Evolutionary conservation across 192 early-diverging fungal species (phyloP), one percentile per base, ranked within the genome.

Genomic region (Jimgerdemannia flammicorona): DNA sequence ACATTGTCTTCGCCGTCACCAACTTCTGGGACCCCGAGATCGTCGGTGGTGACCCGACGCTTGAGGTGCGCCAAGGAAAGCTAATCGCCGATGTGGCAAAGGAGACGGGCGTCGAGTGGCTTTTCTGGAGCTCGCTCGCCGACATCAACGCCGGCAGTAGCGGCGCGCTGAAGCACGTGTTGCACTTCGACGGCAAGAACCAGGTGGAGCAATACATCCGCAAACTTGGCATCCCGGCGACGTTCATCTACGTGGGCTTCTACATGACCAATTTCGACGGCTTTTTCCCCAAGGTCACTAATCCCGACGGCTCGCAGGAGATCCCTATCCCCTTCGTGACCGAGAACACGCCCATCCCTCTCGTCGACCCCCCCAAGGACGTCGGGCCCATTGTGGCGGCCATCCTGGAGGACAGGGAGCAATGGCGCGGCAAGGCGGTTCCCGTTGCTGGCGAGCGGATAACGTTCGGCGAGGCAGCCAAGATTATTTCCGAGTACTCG

Each of bases 1-100:
- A 71, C 40, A 71, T 71, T 29, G 70, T 71, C 4, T 71, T 29
- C 14, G 70, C 8, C 42, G 70, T 71, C 39, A 71, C 70, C 40
- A 71, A 71, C 41, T 71, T 71, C 40, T 71, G 70, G 70, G 70
- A 71, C 64, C 70, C 70, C 20, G 70, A 71, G 29, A 71, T 71
- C 29, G 40, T 71, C 29, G 70, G 70, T 20, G 64, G 64, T 44
- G 70, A 71, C 43, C 4, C 14, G 44, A 71, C 40, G 20, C 43
- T 71, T 1, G 70, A 71, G 64, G 70, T 71, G 7, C 49, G 64
- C 20, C 70, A 71, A 44, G 70, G 70, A 71, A 71, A 71, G 43
- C 49, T 71, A 4, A 9, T 71, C 19, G 70, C 70, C 64, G 43
- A 71, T 71, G 70, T 59, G 49, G 70, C 70, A 1, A 71, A 71